A percentile compares a stretch with the other conserved stretches of the same genome.
These are phyloP conservation scores for Boletus speciosus DNA, from an alignment of 768 basidiomycete species.

Conservation along the genomic window DNA sequence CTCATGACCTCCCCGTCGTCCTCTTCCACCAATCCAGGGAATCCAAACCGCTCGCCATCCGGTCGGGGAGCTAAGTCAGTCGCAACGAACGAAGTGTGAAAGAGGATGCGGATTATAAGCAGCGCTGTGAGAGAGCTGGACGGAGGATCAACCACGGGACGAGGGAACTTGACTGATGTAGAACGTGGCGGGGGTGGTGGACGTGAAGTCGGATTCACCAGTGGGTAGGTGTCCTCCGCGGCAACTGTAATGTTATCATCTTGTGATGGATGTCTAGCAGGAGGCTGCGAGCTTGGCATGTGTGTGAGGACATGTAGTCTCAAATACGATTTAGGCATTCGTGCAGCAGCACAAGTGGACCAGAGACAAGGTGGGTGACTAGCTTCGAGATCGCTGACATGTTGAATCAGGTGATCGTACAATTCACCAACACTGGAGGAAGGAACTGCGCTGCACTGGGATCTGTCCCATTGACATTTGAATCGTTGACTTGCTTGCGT, in stretches of 20 bases:
- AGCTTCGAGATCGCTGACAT: slow-evolving; percentile 45
- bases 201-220: slow-evolving; percentile 60
- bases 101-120: slow-evolving; percentile 79
- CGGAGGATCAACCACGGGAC: slow-evolving; percentile 61
- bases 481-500: slow-evolving; percentile 55
- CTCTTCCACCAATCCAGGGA: slow-evolving; percentile 79
- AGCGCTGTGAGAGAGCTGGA: slow-evolving; percentile 76
- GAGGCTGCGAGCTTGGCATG: slow-evolving; percentile 56
- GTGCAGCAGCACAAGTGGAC: slow-evolving; percentile 57
- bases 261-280: slow-evolving; percentile 62
- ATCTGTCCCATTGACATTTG: slow-evolving; percentile 75
- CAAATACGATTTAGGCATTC: slow-evolving; percentile 48
- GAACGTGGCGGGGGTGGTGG: slow-evolving; percentile 69
- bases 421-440: slow-evolving; percentile 58
- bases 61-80: slow-evolving; percentile 60
- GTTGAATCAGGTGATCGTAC: slow-evolving; percentile 68
- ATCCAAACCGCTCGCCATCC: slow-evolving; percentile 85
- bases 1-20: slow-evolving; percentile 59
- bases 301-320: slow-evolving; percentile 76
- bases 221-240: slow-evolving; percentile 52
- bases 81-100: slow-evolving; percentile 73
- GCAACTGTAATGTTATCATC: slow-evolving; percentile 73
- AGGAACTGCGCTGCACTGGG: slow-evolving; percentile 46
- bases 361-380: slow-evolving; percentile 61
- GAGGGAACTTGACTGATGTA: slow-evolving; percentile 54